Conservation (phyloP, 257 asterid species). For the Solanum stenotomum region DNA sequence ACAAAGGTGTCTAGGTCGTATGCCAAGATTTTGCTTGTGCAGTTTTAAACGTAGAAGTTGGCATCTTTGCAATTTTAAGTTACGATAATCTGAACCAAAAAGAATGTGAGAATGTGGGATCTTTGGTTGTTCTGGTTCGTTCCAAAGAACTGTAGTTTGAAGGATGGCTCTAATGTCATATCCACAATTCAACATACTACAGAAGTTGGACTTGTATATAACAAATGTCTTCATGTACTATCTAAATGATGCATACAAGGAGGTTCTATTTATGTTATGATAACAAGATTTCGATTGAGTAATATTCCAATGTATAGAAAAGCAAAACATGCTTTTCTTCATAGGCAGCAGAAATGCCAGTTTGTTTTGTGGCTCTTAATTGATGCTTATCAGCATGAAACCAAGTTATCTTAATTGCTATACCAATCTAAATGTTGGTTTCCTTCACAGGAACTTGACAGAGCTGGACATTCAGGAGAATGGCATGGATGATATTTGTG, state of each 20-base stretch:
- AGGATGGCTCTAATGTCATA: neutral
- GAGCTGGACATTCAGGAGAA: conserved; percentile 83
- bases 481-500: conserved; percentile 43
- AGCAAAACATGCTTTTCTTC: neutral
- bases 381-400: neutral
- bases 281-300: neutral
- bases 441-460: conserved; percentile 57
- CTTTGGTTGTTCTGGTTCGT: neutral
- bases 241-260: neutral
- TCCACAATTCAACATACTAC: neutral
- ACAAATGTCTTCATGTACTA: neutral
- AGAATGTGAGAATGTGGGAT: neutral
- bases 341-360: neutral
- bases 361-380: neutral
- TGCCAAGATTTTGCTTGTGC: neutral
- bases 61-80: neutral
- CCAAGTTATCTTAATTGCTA: neutral
- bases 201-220: neutral
- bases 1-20: neutral
- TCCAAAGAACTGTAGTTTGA: neutral
- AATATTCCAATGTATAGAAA: neutral
- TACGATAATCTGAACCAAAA: neutral
- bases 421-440: neutral
- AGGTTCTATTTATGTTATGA: neutral
- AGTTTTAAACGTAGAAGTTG: neutral